Evolutionary conservation across 2,329 filamentous ascomycete genomes (phyloP).

Genomic region (Pseudogymnoascus sp.): DNA sequence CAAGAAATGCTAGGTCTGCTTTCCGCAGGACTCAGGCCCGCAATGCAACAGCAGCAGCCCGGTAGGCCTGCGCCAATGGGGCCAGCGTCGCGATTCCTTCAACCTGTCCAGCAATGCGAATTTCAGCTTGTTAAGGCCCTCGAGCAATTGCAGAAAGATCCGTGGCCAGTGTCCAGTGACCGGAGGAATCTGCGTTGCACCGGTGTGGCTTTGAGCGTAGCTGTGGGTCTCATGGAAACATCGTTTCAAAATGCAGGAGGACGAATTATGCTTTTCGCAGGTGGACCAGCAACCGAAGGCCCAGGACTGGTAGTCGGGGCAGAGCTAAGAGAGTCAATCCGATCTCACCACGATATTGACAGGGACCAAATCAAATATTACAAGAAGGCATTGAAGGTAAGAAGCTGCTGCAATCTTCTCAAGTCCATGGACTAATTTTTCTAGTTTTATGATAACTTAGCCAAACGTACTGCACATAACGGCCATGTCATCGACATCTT

Average conservation of each 20-base stretch:
- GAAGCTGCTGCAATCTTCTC: constrained; percentile 17
- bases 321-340: constrained; percentile 90
- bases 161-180: constrained; percentile 94
- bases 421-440: background rate
- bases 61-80: constrained; percentile 69
- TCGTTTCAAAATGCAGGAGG: constrained; percentile 94
- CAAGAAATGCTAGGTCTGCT: constrained; percentile 94
- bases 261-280: constrained; percentile 94
- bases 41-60: constrained; percentile 58
- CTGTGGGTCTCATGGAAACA: constrained; percentile 83
- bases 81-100: constrained; percentile 78
- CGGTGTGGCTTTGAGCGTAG: constrained; percentile 92
- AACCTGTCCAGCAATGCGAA: constrained; percentile 92
- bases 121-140: constrained; percentile 95
- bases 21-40: constrained; percentile 64
- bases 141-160: constrained; percentile 91
- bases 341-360: constrained; percentile 98
- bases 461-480: constrained; percentile 91
- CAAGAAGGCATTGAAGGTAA: constrained; percentile 93
- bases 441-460: constrained; percentile 88
- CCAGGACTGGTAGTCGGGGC: constrained; percentile 95
- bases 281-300: constrained; percentile 89
- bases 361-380: constrained; percentile 99
- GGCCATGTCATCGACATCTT: constrained; percentile 98
- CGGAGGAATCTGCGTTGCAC: constrained; percentile 85